A percentile compares a stretch with the other conserved stretches of the same genome.
phyloP scores from a whole-genome alignment of 1,139 yeast species.

The Magnusiomyces fungicola region DNA sequence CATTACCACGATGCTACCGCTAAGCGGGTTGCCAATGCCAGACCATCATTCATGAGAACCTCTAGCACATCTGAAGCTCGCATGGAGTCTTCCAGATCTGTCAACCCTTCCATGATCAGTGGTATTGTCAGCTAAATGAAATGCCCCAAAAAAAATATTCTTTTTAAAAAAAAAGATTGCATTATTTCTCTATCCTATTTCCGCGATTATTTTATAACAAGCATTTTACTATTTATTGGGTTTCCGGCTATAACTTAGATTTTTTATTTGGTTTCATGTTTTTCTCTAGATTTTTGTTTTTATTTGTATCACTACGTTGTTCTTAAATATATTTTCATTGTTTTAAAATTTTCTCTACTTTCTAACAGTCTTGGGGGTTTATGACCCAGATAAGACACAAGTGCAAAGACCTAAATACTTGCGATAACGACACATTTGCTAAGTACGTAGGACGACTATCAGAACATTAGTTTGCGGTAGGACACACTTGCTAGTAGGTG shows the following conservation, averaged over 20 bases:
- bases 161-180: too few relatives aligned
- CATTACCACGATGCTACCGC: slow-evolving; percentile 27
- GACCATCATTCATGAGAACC: slow-evolving; percentile 16
- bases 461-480: too few relatives aligned
- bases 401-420: too few relatives aligned
- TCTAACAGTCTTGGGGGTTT: too few relatives aligned
- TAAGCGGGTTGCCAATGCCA: slow-evolving; percentile 15
- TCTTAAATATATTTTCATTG: background rate
- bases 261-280: background rate
- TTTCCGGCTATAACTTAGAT: background rate
- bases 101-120: background rate
- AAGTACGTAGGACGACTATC: too few relatives aligned
- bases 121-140: background rate
- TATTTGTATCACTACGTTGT: background rate
- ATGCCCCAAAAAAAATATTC: background rate
- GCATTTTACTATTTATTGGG: background rate
- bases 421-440: too few relatives aligned
- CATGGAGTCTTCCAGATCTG: background rate
- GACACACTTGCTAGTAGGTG: too few relatives aligned
- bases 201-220: background rate
- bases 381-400: too few relatives aligned
- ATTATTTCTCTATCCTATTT: background rate
- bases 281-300: background rate
- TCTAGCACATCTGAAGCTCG: slow-evolving; percentile 4
- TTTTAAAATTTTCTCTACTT: too few relatives aligned